Base-by-base conservation (phyloP, 2,329 filamentous ascomycete species). In the Fusarium goolgardi region DNA sequence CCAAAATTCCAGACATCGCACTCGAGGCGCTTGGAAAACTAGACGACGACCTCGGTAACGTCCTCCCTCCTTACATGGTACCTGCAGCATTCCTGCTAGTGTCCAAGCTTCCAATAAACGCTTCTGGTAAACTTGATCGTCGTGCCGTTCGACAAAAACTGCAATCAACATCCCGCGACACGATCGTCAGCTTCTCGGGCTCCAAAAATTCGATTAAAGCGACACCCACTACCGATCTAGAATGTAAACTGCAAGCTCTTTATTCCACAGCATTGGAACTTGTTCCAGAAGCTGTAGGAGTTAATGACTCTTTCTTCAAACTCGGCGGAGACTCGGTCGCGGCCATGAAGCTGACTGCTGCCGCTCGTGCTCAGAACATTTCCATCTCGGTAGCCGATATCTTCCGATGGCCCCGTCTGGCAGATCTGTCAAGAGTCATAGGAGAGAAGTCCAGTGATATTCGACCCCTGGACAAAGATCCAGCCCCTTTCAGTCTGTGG, bases 51-150 rank as follows among this genome's bases (percentile, higher is more conserved):
- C 34, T 51, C 10, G 47, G 47, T 15, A 18, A 27, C 21, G 47
- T 29, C 12, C 27, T 53, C 3, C 37, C 50, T 11, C 7, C 50
- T 20, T 40, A 53, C 8, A 53, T 53, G 50, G 50, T 53, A 7
- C 50, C 50, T 43, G 23, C 47, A 25, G 47, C 34, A 39, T 51
- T 37, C 25, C 47, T 51, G 13, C 9, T 51, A 15, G 34, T 35
- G 6, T 39, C 34, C 8, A 51, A 27, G 34, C 50, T 53, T 34
- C 50, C 50, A 7, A 31, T 41, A 9, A 53, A 53, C 12, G 37
- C 50, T 20, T 53, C 50, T 34, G 50, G 50, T 15, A 53, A 53
- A 25, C 27, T 53, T 18, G 50, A 53, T 40, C 50, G 50, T 20
- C 47, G 47, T 35, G 32, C 18, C 12, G 34, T 51, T 10, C 47